Base-by-base conservation (phyloP, 164 flowering plant genomes). In the Pachysandra terminalis region DNA sequence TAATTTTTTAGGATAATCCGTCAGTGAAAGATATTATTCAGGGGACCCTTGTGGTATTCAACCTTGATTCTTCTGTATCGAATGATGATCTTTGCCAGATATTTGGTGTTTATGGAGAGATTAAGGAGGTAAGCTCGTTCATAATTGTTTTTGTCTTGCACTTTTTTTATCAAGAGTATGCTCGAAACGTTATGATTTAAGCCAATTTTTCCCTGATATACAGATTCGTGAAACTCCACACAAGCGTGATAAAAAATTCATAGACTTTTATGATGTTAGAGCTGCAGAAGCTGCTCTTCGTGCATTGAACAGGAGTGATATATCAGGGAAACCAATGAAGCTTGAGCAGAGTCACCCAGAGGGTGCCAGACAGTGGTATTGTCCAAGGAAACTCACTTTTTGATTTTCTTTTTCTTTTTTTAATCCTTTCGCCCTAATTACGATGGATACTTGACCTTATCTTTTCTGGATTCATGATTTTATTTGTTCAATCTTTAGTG, bases 51-150 rank as follows among this genome's bases (percentile, higher is more conserved):
- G 80, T 81, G 67, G 82, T 90, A 54, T 86, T 77, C 77, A 86
- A 88, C 64, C 87, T 91, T 56, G 96, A 90, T 77, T 81, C 86
- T 65, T 77, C 91, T 78, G 83, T 90, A 74, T 84, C 96, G 69
- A 83, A 80, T 77, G 89, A 85, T 58, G 88, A 88, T 40, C 89
- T 91, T 71, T 80, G 65, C 24, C 77, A 83, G 71, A 83, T 89
- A 54, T 89, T 91, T 84, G 86, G 88, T 66, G 81, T 73, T 59
- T 85, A 87, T 81, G 97, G 97, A 71, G 97, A 87, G 74, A 81
- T 90, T 70, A 90, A 86, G 71, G 90, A 88, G 86, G 93, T 88
- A 37, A 69, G 70, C 48, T 68, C 57, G 61, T 25, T 51, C 59
- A 12, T 59, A 25, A 15, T 27, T 57, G 2, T 61, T 68, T n/a